Evolutionary conservation across 495 filamentous ascomycete species (phyloP).

Genomic region (Aspergillus ostianus): DNA sequence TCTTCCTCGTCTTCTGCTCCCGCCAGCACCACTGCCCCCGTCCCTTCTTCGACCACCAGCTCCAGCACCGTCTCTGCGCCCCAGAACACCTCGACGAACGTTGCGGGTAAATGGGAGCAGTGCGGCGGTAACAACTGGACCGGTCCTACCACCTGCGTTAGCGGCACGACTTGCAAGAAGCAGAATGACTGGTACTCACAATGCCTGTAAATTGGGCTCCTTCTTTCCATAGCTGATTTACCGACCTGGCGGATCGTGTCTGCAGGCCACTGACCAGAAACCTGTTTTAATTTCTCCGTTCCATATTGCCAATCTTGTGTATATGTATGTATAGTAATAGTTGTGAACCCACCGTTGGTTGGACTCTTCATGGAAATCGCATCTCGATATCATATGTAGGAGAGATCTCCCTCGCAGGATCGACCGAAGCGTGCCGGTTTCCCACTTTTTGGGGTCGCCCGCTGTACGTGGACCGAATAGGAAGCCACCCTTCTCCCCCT

Average conservation of each 20-base stretch:
- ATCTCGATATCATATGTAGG: not conserved
- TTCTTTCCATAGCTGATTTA: not conserved
- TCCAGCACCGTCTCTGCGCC: not conserved
- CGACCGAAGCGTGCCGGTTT: not conserved
- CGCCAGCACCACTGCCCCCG: slow-evolving; percentile 21
- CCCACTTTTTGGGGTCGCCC: not conserved
- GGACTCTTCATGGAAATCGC: not conserved
- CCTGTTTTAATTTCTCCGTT: not conserved
- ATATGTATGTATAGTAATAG: not conserved
- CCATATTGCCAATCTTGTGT: not conserved
- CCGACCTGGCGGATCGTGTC: not conserved
- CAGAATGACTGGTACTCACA: slow-evolving; percentile 45
- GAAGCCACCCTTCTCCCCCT: not conserved
- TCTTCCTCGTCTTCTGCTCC: slow-evolving; percentile 26
- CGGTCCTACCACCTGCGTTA: slow-evolving; percentile 47
- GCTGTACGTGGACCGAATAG: not conserved
- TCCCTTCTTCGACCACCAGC: not conserved
- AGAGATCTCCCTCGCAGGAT: not conserved
- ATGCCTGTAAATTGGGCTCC: slow-evolving; percentile 31
- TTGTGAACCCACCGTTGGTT: too few relatives aligned
- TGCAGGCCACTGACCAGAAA: not conserved
- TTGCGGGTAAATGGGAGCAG: slow-evolving; percentile 29
- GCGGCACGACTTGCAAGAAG: slow-evolving; percentile 36
- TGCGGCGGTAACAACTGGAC: slow-evolving; percentile 50
- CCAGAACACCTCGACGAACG: not conserved